Percentiles rank a stretch among this genome's conserved stretches.
Evolutionary conservation across 345 rosid species (phyloP).

Genomic region (Euphorbia pulcherrima): DNA sequence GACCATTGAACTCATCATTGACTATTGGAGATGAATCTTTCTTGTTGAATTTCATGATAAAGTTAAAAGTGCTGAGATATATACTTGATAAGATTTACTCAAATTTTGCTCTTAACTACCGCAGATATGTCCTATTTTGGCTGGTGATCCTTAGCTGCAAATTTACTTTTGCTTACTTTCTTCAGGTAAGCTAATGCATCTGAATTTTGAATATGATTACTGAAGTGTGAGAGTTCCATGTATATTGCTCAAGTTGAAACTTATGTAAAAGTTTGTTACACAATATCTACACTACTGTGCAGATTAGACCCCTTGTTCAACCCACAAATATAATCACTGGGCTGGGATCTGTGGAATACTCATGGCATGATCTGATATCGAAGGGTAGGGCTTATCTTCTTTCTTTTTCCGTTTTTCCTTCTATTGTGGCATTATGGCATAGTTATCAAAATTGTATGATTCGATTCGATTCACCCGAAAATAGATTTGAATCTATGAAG

Average conservation of each 20-base stretch:
- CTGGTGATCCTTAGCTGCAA: conserved; percentile 77
- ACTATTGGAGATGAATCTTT: background rate
- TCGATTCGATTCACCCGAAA: too few relatives aligned
- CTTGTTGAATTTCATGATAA: background rate
- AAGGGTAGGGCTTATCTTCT: conserved; percentile 50
- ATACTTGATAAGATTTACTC: background rate
- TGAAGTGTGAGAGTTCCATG: background rate
- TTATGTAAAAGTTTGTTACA: conserved; percentile 4
- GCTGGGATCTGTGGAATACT: conserved; percentile 47
- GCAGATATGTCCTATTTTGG: conserved; percentile 96
- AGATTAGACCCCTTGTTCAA: conserved; percentile 82
- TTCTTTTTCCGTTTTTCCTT: background rate
- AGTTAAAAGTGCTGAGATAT: background rate
- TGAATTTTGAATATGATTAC: conserved; percentile 15
- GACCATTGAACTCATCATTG: background rate
- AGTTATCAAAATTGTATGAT: too few relatives aligned
- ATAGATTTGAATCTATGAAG: too few relatives aligned
- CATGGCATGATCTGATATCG: conserved; percentile 96
- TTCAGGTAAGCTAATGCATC: conserved; percentile 63
- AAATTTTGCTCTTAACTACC: conserved; percentile 9
- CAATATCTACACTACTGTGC: conserved; percentile 27
- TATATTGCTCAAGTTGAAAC: background rate
- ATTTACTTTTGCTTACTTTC: conserved; percentile 90
- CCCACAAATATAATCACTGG: conserved; percentile 57
- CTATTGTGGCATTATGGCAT: background rate